Base-by-base conservation (phyloP, 129 eudicot genomes). In the Erigeron canadensis region DNA sequence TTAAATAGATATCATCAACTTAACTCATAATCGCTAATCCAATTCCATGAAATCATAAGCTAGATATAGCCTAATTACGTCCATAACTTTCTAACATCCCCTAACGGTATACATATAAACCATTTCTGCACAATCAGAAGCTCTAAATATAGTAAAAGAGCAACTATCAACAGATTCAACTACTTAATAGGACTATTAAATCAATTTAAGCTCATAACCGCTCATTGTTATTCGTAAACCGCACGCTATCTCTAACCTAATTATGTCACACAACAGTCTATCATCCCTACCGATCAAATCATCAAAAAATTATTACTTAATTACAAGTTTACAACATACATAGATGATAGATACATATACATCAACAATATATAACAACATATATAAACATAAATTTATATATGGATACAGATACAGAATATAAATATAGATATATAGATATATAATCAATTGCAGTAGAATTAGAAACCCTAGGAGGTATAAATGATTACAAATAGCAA, bases 401-500 rank as follows among this genome's bases (percentile, higher is more conserved):
- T n/a, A n/a, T n/a, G n/a, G n/a, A n/a, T n/a, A n/a, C n/a, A n/a
- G n/a, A n/a, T n/a, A n/a, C n/a, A n/a, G n/a, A n/a, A n/a, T n/a
- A 28, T 28, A 28, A 1, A 0, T 28, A 28, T 28, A 28, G 2
- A 28, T 28, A 51, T n/a, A 7, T 15, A 4, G 47, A 15, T 10
- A 11, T 11, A 41, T 4, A 59, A 70, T 39, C n/a, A 77, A 56
- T 67, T 74, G 10, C 37, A 23, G 6, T 55, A 45, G 46, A 6
- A 28, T 7, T 16, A 60, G 61, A 79, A 81, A 81, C 81, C 78
- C 85, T 73, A 89, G 12, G 74, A 45, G 65, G 5, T 50, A 5
- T 0, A 53, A 48, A 77, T 16, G 10, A 43, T 78, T 87, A 94
- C 98, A 94, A 61, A 94, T 94, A 38, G 97, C 95, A 69, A 94